These are phyloP conservation scores for Castanopsis chinensis DNA, from an alignment of 306 rosid genomes.

Conservation along the genomic window DNA sequence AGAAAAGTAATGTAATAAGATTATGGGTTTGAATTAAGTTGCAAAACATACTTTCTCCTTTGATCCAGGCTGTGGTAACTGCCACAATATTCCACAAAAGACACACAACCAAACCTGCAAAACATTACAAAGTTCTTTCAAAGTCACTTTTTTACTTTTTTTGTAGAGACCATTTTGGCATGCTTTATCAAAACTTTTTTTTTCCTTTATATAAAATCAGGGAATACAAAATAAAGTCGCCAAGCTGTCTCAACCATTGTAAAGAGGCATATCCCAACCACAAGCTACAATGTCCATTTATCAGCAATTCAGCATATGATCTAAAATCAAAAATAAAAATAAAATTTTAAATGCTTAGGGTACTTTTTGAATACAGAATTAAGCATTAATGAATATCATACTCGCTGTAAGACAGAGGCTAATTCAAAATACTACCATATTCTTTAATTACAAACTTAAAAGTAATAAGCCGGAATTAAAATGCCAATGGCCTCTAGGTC, in stretches of 20 bases:
- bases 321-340: not conserved
- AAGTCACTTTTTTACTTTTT: not conserved
- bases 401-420: not conserved
- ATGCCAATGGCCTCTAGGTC: not conserved
- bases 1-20: not conserved
- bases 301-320: not conserved
- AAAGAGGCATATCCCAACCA: not conserved
- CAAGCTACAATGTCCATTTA: not conserved
- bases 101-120: slow-evolving; percentile 69
- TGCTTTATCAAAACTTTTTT: not conserved
- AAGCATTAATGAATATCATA: not conserved
- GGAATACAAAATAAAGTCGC: not conserved
- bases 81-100: slow-evolving; percentile 85
- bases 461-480: not conserved
- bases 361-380: not conserved
- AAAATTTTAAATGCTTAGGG: not conserved
- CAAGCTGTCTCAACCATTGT: not conserved
- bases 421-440: not conserved
- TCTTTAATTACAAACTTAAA: not conserved
- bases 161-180: not conserved
- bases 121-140: slow-evolving; percentile 22
- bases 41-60: slow-evolving; percentile 71
- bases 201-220: not conserved
- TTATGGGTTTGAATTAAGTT: slow-evolving; percentile 7
- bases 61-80: slow-evolving; percentile 74